A percentile compares a stretch with the other conserved stretches of the same genome.
Evolutionary conservation across 805 yeast genomes (phyloP).

Genomic region (Candida fluviatilis): DNA sequence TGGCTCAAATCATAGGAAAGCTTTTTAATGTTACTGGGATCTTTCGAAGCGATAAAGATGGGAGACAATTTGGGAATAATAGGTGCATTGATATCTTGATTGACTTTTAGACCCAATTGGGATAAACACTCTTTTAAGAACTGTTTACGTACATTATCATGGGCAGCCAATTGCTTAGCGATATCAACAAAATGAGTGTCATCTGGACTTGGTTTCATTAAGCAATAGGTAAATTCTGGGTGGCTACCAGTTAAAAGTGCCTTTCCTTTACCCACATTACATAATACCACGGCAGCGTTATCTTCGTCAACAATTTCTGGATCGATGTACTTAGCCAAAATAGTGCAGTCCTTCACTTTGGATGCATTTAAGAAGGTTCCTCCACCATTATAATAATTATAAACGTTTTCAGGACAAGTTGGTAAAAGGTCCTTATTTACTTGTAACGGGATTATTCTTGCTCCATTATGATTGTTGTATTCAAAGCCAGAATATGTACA

Average conservation of each 20-base stretch:
- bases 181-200: constrained; percentile 22
- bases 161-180: constrained; percentile 33
- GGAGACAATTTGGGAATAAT: constrained; percentile 68
- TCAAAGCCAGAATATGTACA: constrained; percentile 75
- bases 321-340: constrained; percentile 66
- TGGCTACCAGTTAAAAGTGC: constrained; percentile 83
- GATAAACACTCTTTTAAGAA: constrained; percentile 57
- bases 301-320: constrained; percentile 39
- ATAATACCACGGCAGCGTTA: constrained; percentile 69
- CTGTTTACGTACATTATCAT: constrained; percentile 45
- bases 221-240: constrained; percentile 73
- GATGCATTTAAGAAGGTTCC: constrained; percentile 77
- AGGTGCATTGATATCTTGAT: constrained; percentile 39
- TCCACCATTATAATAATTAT: constrained; percentile 83
- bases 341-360: constrained; percentile 54
- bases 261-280: constrained; percentile 67
- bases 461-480: constrained; percentile 75
- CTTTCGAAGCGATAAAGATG: constrained; percentile 46
- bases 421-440: constrained; percentile 32
- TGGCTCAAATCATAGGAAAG: constrained; percentile 35
- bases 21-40: constrained; percentile 24
- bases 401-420: constrained; percentile 20
- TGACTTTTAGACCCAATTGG: constrained; percentile 68
- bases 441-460: constrained; percentile 51
- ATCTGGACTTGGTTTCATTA: constrained; percentile 35